Evolutionary conservation across 2,329 filamentous ascomycete genomes (phyloP), one percentile per base, ranked within the genome.

Genomic region (Falciphora oryzae): DNA sequence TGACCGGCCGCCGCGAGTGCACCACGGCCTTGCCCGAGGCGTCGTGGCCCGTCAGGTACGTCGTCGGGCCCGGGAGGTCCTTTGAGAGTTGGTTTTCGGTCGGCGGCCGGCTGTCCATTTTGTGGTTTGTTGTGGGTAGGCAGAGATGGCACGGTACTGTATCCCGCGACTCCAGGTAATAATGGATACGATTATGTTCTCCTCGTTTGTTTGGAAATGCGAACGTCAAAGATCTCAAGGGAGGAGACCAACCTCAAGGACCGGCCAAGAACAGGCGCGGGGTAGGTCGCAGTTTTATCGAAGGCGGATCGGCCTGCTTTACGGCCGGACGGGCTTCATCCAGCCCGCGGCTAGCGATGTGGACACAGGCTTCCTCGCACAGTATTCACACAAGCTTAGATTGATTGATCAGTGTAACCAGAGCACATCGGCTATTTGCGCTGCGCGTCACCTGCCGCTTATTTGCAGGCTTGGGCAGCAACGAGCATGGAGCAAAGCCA

Each of bases 1-100:
- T 58, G 6, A 64, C 67, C 1, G 65, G 65, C 14, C 67, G 67
- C 14, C 64, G 62, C 22, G 68, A 66, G 44, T 67, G 69, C 18
- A 70, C 27, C 8, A 69, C 35, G 13, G 68, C 69, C 44, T 66
- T 65, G 7, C 65, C 68, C 28, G 65, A 16, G 18, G 62, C 62
- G 56, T 64, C 61, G 57, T 69, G 69, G 44, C 67, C 67, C 1
- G 69, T 70, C 28, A 69, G 63, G 35, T 65, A 68, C 1, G 67
- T 65, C 16, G 58, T 59, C 4, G 65, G 68, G 25, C 61, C 66
- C 7, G 68, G 68, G 10, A 70, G 65, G 58, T 59, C 18, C 22
- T 14, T 57, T 7, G 65, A 27, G 61, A 61, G 57, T 28, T 64
- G 66, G 31, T 62, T 62, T 29, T 64, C 62, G 25, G 64, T 64